Conservation (phyloP, 1,284 basidiomycete species). For the Ustilago hordei region DNA sequence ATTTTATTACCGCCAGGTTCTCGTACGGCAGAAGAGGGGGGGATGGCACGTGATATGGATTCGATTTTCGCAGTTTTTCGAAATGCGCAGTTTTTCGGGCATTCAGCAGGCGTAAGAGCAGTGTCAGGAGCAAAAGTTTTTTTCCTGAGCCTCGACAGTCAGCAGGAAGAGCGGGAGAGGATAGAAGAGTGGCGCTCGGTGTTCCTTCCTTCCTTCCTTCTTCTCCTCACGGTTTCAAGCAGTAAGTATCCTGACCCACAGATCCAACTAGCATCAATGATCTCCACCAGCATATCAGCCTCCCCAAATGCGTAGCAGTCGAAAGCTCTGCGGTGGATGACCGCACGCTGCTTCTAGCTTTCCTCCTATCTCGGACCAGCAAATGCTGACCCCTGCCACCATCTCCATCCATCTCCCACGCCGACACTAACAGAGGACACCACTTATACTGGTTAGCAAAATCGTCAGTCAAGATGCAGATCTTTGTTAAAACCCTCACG, state of each 20-base stretch:
- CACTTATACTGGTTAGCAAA: conserved; percentile 65
- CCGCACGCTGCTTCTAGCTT: not conserved
- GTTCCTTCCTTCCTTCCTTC: conserved; percentile 31
- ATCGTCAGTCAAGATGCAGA: conserved; percentile 61
- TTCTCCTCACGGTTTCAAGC: conserved; percentile 49
- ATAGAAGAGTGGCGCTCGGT: conserved; percentile 14
- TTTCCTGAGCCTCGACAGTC: not conserved
- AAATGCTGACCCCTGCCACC: conserved; percentile 17
- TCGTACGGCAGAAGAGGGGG: conserved; percentile 20
- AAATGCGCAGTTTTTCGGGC: not conserved
- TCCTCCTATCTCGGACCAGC: not conserved
- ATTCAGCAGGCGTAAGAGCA: conserved; percentile 7
- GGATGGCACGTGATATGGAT: conserved; percentile 28
- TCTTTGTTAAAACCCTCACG: conserved; percentile 69
- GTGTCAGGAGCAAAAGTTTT: conserved; percentile 10
- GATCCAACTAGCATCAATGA: too few species aligned
- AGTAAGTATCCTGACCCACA: conserved; percentile 39
- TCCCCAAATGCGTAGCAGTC: too few species aligned
- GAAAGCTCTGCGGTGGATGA: not conserved
- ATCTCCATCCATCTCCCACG: not conserved
- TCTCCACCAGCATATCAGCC: too few species aligned
- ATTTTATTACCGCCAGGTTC: not conserved
- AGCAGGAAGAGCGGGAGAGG: not conserved
- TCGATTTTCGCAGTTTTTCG: conserved; percentile 25
- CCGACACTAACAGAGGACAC: conserved; percentile 50